phyloP scores from a whole-genome alignment of 1,139 yeast genomes.

The Geotrichum restrictum region DNA sequence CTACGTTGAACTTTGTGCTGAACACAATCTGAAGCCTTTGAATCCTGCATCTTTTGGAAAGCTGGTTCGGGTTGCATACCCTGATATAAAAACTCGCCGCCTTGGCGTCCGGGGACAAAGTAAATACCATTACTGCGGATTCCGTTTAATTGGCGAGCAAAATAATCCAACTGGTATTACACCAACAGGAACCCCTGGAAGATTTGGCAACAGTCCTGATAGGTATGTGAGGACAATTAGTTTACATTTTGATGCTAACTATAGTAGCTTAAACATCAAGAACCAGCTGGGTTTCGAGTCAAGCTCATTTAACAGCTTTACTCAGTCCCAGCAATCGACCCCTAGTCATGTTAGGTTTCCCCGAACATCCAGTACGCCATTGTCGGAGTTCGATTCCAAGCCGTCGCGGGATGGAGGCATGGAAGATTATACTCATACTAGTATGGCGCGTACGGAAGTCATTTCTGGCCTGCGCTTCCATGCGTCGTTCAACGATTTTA shows the following conservation, averaged over 20 bases:
- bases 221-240: background rate
- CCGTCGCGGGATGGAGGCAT: background rate
- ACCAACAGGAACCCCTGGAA: conserved; percentile 33
- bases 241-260: background rate
- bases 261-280: conserved; percentile 2
- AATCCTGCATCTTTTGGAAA: conserved; percentile 92
- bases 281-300: background rate
- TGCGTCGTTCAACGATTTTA: conserved; percentile 23
- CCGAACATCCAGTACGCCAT: conserved; percentile 3
- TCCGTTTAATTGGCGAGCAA: conserved; percentile 55
- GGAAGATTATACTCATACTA: background rate
- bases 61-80: conserved; percentile 68
- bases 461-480: conserved; percentile 20
- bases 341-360: conserved; percentile 13
- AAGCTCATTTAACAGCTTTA: background rate
- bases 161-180: conserved; percentile 31
- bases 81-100: conserved; percentile 73
- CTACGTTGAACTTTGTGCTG: conserved; percentile 71
- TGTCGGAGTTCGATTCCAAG: conserved; percentile 9
- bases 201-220: conserved; percentile 28
- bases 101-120: conserved; percentile 87
- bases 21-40: conserved; percentile 61
- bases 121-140: conserved; percentile 87
- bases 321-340: conserved; percentile 15
- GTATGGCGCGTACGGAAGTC: background rate